Evolutionary conservation across 192 early-diverging fungal genomes (phyloP).

Genomic region (Coemansia sp.): DNA sequence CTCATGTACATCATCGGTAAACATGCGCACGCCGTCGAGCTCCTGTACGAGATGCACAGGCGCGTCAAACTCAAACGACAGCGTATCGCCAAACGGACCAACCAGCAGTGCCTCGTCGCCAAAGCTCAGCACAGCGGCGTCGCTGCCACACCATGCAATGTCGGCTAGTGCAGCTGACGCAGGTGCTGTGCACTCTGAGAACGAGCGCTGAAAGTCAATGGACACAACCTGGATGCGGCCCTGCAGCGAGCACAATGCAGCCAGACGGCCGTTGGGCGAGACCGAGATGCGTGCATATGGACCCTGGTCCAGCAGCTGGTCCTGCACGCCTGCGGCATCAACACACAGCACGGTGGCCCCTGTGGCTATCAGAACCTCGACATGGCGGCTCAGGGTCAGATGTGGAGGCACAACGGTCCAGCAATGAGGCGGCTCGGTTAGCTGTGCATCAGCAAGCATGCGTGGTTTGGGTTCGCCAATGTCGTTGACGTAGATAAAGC

Average conservation of each 20-base stretch:
- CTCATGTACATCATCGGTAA: slow-evolving; percentile 79
- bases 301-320: slow-evolving; percentile 82
- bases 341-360: slow-evolving; percentile 78
- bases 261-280: slow-evolving; percentile 92
- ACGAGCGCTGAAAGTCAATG: slow-evolving; percentile 88
- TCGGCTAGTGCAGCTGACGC: slow-evolving; percentile 4
- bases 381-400: slow-evolving; percentile 78
- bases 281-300: slow-evolving; percentile 86
- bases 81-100: slow-evolving; percentile 84
- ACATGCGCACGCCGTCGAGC: slow-evolving; percentile 88
- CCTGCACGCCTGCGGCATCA: slow-evolving; percentile 74
- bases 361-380: slow-evolving; percentile 83
- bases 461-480: slow-evolving; percentile 82
- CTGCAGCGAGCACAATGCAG: slow-evolving; percentile 76
- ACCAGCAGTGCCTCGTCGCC: slow-evolving; percentile 81
- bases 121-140: slow-evolving; percentile 87
- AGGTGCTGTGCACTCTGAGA: slow-evolving; percentile 76
- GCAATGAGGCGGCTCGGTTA: slow-evolving; percentile 69
- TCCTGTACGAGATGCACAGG: slow-evolving; percentile 83
- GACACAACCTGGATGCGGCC: slow-evolving; percentile 91
- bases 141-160: slow-evolving; percentile 83
- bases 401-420: slow-evolving; percentile 93
- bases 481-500: slow-evolving; percentile 80
- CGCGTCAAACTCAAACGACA: slow-evolving; percentile 66
- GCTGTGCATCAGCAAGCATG: slow-evolving; percentile 65